Conservation (phyloP, 441 rosid species). For the Eutrema salsugineum region DNA sequence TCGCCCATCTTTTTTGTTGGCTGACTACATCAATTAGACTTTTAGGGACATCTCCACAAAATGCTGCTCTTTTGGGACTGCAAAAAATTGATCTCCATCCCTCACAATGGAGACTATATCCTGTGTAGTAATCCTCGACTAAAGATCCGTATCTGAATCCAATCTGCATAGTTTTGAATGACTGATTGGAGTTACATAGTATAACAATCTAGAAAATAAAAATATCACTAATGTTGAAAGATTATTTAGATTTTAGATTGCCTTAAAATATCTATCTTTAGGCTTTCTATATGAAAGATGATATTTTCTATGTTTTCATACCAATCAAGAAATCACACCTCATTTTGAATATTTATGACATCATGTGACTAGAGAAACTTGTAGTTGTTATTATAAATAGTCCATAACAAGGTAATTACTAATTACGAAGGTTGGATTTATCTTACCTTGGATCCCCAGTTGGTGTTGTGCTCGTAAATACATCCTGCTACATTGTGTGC, state of each 20-base stretch:
- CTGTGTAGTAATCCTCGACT: conserved; percentile 68
- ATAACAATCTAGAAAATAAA: neutral
- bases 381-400: too few relatives aligned
- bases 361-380: too few relatives aligned
- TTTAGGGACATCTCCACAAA: conserved; percentile 50
- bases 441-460: conserved; percentile 64
- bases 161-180: conserved; percentile 35
- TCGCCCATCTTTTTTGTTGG: conserved; percentile 64
- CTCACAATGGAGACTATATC: conserved; percentile 51
- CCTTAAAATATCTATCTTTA: too few relatives aligned
- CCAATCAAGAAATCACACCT: neutral
- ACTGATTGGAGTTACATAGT: neutral
- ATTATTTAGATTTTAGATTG: too few relatives aligned
- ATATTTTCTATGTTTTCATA: neutral
- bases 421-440: neutral
- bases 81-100: conserved; percentile 69
- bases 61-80: conserved; percentile 54
- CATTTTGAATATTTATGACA: too few relatives aligned
- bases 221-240: neutral
- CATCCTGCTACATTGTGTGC: conserved; percentile 53
- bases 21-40: conserved; percentile 38
- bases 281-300: neutral
- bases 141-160: conserved; percentile 72
- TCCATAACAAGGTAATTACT: neutral
- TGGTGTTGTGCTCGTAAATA: conserved; percentile 45